phyloP scores from a whole-genome alignment of 1,139 yeast species.

The Zygosaccharomyces pseudobailii region DNA sequence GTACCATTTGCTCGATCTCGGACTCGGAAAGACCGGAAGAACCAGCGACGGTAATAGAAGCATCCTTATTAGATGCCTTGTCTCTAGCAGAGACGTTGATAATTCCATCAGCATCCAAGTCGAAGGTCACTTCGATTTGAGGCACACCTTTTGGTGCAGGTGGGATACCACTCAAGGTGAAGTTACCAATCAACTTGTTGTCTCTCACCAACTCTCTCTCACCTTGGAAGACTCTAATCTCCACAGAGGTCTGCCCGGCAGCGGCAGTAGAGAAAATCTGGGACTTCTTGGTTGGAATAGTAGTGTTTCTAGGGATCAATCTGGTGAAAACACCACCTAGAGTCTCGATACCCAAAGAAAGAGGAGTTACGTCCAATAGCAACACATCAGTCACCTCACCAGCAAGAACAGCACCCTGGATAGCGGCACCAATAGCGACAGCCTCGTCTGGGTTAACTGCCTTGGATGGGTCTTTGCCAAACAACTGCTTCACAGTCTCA shows the following conservation, averaged over 20 bases:
- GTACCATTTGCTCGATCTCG: constrained; percentile 97
- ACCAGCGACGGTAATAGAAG: constrained; percentile 98
- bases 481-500: constrained; percentile 88
- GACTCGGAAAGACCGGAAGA: constrained; percentile 94
- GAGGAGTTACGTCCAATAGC: constrained; percentile 93
- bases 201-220: constrained; percentile 99
- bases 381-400: constrained; percentile 97
- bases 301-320: constrained; percentile 95
- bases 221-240: constrained; percentile 99
- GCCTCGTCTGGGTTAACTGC: constrained; percentile 99
- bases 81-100: constrained; percentile 98
- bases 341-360: constrained; percentile 97
- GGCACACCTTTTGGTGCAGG: constrained; percentile 99
- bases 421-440: constrained; percentile 99
- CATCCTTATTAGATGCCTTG: constrained; percentile 97
- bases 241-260: constrained; percentile 98
- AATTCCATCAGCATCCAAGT: constrained; percentile 98
- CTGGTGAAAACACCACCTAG: constrained; percentile 99
- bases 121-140: constrained; percentile 96
- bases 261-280: constrained; percentile 98
- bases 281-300: constrained; percentile 95
- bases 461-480: constrained; percentile 95
- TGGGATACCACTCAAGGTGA: constrained; percentile 92
- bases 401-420: constrained; percentile 97
- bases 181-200: constrained; percentile 97